phyloP scores from a whole-genome alignment of 176 grass and related monocot species.

The Eremochloa ophiuroides region DNA sequence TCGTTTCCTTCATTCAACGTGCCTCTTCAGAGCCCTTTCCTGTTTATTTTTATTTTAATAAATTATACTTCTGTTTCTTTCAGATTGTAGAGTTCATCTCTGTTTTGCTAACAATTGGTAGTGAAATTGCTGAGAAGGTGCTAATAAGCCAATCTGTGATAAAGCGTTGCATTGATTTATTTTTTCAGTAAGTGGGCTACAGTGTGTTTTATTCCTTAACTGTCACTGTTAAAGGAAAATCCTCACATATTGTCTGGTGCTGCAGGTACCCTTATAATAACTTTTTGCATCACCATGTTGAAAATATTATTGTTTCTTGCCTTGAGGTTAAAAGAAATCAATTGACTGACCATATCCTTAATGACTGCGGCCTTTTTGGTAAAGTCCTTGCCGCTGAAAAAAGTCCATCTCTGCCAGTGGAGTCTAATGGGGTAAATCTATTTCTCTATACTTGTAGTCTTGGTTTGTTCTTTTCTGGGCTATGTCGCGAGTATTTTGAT shows the following conservation, averaged over 20 bases:
- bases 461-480: neutral
- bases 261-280: constrained; percentile 89
- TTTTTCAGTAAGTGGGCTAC: constrained; percentile 67
- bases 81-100: constrained; percentile 93
- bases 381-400: constrained; percentile 69
- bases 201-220: neutral
- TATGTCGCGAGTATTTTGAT: neutral
- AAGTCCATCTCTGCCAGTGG: constrained; percentile 32
- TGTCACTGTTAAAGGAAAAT: neutral
- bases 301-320: constrained; percentile 69
- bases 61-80: constrained; percentile 20
- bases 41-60: constrained; percentile 14
- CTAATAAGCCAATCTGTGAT: constrained; percentile 68
- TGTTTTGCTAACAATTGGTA: constrained; percentile 74
- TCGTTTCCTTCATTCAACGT: constrained; percentile 2
- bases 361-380: constrained; percentile 59
- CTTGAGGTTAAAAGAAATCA: constrained; percentile 59
- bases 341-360: constrained; percentile 66
- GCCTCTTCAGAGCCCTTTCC: neutral
- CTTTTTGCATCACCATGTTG: constrained; percentile 79
- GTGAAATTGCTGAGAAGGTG: constrained; percentile 66
- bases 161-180: constrained; percentile 57
- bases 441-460: neutral
- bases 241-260: neutral
- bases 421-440: constrained; percentile 51